Percentiles rank a stretch among this genome's conserved stretches.
These are phyloP conservation scores for Vaccinium myrtillus DNA, from an alignment of 148 eudicot species.

Conservation along the genomic window DNA sequence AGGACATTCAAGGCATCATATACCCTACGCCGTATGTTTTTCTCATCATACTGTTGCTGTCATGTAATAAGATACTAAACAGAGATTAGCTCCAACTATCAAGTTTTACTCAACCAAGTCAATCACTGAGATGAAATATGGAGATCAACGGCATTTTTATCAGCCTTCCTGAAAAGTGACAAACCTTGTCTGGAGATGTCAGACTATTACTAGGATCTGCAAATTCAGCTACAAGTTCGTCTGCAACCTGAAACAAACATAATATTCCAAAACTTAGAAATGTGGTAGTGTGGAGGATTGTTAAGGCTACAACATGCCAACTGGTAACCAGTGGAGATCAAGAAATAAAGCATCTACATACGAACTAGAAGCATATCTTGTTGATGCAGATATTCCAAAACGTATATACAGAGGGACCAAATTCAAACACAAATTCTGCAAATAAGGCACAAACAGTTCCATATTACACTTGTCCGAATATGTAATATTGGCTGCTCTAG, in stretches of 20 bases:
- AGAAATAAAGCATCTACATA: neutral
- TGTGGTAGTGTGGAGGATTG: too few relatives aligned
- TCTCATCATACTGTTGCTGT: slow-evolving; percentile 86
- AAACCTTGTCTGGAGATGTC: slow-evolving; percentile 64
- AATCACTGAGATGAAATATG: neutral
- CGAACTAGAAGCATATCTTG: slow-evolving; percentile 3
- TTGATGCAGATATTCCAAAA: neutral
- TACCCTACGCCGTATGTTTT: slow-evolving; percentile 91
- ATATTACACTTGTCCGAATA: neutral
- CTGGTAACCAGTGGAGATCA: neutral
- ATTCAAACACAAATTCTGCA: neutral
- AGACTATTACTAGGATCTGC: slow-evolving; percentile 54
- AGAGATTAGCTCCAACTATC: neutral
- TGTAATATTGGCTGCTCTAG: neutral
- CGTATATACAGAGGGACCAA: neutral
- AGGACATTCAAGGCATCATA: slow-evolving; percentile 94
- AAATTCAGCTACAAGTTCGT: slow-evolving; percentile 95
- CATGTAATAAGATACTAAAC: slow-evolving; percentile 15
- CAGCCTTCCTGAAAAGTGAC: slow-evolving; percentile 5
- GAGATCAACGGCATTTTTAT: neutral
- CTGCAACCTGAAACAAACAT: slow-evolving; percentile 70
- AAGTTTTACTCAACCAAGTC: neutral
- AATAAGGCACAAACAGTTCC: neutral
- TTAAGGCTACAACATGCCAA: neutral
- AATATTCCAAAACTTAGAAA: slow-evolving; percentile 10